Evolutionary conservation across 805 yeast species (phyloP), one percentile per base, ranked within the genome.

Genomic region (Pichia ethanolica): DNA sequence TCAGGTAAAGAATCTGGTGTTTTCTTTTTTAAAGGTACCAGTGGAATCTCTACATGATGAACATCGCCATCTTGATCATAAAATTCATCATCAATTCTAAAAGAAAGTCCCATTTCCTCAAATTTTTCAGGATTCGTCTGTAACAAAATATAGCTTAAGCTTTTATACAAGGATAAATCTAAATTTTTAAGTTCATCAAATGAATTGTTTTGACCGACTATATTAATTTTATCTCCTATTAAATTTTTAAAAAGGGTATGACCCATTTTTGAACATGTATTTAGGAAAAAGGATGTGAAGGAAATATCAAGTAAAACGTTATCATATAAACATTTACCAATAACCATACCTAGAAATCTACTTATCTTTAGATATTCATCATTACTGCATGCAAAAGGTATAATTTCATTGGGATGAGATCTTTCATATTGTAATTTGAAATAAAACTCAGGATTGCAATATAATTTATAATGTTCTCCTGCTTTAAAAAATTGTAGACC

Each of bases 301-400:
- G 81, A 77, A 27, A 87, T 77, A 64, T 90, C 95, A 7, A 91
- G 79, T 54, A 91, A 70, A 4, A 89, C 83, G 46, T 81, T 81
- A 48, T 88, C 96, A 62, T 87, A 89, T 4, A 91, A 69, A 59
- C 97, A 90, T 62, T 89, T 91, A 1, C 97, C 99, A 42, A 91
- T 72, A 6, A 89, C 71, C 69, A 75, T 82, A 0, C 99, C 99
- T 56, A 90, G 64, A 58, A 90, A 90, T 58, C 74, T 73, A 54
- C 64, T 50, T 54, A 75, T 61, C 48, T 72, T 59, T 33, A 59
- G 44, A 46, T 59, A 59, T 34, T 59, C 59, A 0, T 49, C 49
- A 20, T 57, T 53, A 35, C 57, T 59, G 35, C 63, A 62, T 1
- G 42, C 44, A 35, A 53, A 66, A 33, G 59, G 50, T 28, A 69